Percentiles rank a stretch among this genome's conserved stretches.
phyloP scores from a whole-genome alignment of 768 basidiomycete species.

The Tremella mesenterica region DNA sequence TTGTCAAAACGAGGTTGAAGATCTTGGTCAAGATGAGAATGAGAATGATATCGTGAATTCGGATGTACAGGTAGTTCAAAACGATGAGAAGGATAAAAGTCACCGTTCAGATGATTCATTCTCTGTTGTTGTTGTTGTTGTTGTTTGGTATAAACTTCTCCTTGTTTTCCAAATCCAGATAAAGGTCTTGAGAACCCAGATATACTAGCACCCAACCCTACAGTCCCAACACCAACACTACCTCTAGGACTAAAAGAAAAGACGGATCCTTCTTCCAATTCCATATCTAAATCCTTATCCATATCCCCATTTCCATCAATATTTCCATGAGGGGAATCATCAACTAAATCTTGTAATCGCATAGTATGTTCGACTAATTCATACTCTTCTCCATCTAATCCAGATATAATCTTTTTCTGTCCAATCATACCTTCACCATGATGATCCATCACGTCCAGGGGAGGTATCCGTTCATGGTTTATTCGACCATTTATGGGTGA shows the following conservation, averaged over 20 bases:
- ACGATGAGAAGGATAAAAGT: no score
- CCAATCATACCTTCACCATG: not conserved
- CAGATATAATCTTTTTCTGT: not conserved
- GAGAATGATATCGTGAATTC: no score
- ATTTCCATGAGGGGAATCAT: conserved; percentile 1
- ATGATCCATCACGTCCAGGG: not conserved
- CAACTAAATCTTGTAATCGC: not conserved
- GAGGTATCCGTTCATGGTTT: no score
- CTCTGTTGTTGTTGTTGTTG: no score
- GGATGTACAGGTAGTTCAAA: no score
- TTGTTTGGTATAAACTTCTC: no score
- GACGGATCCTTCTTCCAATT: not conserved
- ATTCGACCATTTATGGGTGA: no score
- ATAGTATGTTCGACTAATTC: conserved; percentile 8
- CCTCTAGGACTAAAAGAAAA: not conserved
- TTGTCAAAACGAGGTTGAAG: not conserved
- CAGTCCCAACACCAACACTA: not conserved
- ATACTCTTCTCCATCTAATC: conserved; percentile 14
- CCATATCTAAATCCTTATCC: conserved; percentile 2
- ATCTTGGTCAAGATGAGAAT: no score
- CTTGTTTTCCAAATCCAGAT: not conserved
- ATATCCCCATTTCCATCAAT: not conserved
- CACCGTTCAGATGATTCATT: no score
- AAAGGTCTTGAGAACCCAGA: not conserved
- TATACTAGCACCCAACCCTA: not conserved